Conservation (phyloP, 305 asterid genomes). For the Ilex paraguariensis region DNA sequence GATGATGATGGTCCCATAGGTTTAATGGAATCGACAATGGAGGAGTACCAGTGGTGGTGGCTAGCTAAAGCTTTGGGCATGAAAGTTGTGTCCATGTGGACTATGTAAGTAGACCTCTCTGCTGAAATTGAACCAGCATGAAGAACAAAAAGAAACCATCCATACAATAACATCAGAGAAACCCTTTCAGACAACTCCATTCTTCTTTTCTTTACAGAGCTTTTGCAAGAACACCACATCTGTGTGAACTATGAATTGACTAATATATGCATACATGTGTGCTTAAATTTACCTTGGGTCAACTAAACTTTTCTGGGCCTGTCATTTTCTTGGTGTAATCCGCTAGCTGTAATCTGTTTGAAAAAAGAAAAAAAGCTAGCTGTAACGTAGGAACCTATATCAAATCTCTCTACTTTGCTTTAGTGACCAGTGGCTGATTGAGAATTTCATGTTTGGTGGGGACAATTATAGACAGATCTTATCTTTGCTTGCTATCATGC, state of each 20-base stretch:
- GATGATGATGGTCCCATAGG: slow-evolving; percentile 1
- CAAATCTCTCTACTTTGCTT: no score
- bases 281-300: not conserved
- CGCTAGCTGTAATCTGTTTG: no score
- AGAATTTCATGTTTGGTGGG: no score
- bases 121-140: slow-evolving; percentile 8
- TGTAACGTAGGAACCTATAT: no score
- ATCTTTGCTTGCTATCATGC: no score
- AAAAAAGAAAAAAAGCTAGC: no score
- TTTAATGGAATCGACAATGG: slow-evolving; percentile 21
- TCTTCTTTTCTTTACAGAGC: slow-evolving; percentile 1
- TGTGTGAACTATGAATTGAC: not conserved
- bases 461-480: no score
- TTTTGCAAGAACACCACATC: not conserved
- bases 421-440: no score
- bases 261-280: not conserved
- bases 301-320: not conserved
- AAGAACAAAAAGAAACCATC: not conserved
- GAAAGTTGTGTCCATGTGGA: slow-evolving; percentile 42
- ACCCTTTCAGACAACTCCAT: not conserved
- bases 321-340: no score
- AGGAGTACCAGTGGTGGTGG: slow-evolving; percentile 39
- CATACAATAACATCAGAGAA: slow-evolving; percentile 12
- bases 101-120: slow-evolving; percentile 30
- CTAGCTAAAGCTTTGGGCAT: slow-evolving; percentile 33